phyloP scores from a whole-genome alignment of 2,329 filamentous ascomycete species.

The Colletotrichum zoysiae region DNA sequence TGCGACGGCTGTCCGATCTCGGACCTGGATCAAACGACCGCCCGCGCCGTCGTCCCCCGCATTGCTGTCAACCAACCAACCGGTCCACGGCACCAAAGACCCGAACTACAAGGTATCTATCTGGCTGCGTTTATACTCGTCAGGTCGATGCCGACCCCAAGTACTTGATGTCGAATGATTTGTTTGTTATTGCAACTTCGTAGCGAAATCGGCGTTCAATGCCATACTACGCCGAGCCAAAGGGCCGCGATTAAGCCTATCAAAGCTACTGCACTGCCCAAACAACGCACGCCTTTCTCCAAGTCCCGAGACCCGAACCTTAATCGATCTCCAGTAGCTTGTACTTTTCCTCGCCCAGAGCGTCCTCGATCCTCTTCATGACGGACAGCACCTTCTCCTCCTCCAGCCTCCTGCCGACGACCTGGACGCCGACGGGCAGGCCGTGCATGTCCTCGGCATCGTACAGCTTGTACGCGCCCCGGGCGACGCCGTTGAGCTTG shows the following conservation, averaged over 20 bases:
- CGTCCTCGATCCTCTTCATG: slow-evolving; percentile 84
- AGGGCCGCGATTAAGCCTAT: not conserved
- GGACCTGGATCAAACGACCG: slow-evolving; percentile 29
- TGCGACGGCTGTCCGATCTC: slow-evolving; percentile 40
- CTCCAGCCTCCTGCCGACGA: slow-evolving; percentile 82
- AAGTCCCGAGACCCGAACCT: slow-evolving; percentile 6
- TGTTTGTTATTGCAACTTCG: not conserved
- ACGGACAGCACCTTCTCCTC: slow-evolving; percentile 89
- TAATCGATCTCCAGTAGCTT: slow-evolving; percentile 62
- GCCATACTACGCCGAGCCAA: not conserved
- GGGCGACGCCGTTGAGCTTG: slow-evolving; percentile 82
- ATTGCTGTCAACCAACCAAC: not conserved
- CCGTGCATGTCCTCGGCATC: slow-evolving; percentile 87
- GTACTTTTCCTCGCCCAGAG: slow-evolving; percentile 71
- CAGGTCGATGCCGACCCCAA: not conserved
- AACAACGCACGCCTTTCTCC: not conserved
- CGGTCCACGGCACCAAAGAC: not conserved
- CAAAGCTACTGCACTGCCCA: not conserved
- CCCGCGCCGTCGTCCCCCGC: slow-evolving; percentile 17
- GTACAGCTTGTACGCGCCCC: slow-evolving; percentile 88
- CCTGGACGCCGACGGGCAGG: slow-evolving; percentile 86
- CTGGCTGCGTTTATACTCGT: not conserved
- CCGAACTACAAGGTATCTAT: not conserved
- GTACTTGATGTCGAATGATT: slow-evolving; percentile 9
- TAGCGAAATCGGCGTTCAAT: slow-evolving; percentile 16